phyloP scores from a whole-genome alignment of 192 early-diverging fungal genomes.

The Entomortierella lignicola region DNA sequence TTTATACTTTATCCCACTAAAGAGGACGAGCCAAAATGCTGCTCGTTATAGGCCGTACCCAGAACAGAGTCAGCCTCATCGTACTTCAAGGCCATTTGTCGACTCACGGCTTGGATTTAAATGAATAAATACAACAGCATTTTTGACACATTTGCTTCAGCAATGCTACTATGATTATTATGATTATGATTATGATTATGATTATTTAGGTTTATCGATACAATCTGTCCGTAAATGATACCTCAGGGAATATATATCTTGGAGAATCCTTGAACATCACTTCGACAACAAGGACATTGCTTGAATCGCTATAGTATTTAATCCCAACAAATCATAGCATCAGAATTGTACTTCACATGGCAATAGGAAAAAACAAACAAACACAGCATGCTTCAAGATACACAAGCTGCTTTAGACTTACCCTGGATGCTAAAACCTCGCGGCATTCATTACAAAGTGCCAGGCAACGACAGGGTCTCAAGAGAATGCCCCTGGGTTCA shows the following conservation, averaged over 20 bases:
- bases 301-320: conserved; percentile 31
- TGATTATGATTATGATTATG: background rate
- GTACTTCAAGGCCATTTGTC: conserved; percentile 9
- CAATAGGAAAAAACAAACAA: no score
- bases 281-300: conserved; percentile 50
- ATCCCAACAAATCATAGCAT: background rate
- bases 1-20: background rate
- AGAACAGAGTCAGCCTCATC: background rate
- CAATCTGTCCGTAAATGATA: no score
- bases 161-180: background rate
- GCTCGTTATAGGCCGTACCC: conserved; percentile 21
- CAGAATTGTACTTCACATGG: no score
- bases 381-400: background rate
- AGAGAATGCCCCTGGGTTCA: conserved; percentile 37
- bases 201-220: background rate
- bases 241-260: conserved; percentile 44
- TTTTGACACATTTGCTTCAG: background rate
- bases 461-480: conserved; percentile 47
- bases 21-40: background rate
- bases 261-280: conserved; percentile 52
- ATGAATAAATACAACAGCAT: conserved; percentile 1
- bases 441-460: conserved; percentile 53
- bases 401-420: background rate
- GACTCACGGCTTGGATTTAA: conserved; percentile 3
- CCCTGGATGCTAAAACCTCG: conserved; percentile 46